These are phyloP conservation scores for Geotrichum klebahnii DNA, from an alignment of 1,139 yeast species.

Conservation along the genomic window DNA sequence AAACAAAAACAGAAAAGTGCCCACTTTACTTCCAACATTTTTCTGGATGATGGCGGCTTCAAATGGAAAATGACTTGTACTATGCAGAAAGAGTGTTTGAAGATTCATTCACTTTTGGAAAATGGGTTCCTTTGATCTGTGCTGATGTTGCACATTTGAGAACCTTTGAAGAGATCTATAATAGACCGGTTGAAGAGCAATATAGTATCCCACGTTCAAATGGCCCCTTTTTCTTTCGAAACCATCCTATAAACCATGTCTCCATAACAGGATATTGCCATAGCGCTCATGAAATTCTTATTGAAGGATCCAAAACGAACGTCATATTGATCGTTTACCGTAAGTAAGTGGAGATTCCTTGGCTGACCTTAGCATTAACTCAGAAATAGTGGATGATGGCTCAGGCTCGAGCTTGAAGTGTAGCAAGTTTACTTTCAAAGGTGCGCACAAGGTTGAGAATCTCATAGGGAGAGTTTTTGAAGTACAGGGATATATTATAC, in stretches of 20 bases:
- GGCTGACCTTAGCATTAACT: conserved; percentile 9
- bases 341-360: conserved; percentile 14
- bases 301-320: conserved; percentile 17
- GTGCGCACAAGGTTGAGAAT: conserved; percentile 3
- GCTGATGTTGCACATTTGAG: conserved; percentile 23
- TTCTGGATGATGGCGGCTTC: too few species aligned
- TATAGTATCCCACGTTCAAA: conserved; percentile 11
- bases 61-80: conserved; percentile 15
- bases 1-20: too few species aligned
- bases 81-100: conserved; percentile 23
- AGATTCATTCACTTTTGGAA: conserved; percentile 25
- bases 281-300: conserved; percentile 1
- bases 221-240: conserved; percentile 30
- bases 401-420: conserved; percentile 15
- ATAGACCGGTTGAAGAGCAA: conserved; percentile 12
- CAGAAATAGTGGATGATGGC: conserved; percentile 13
- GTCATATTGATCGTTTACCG: conserved; percentile 5
- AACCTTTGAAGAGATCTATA: conserved; percentile 23
- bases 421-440: conserved; percentile 15
- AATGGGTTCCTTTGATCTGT: conserved; percentile 29
- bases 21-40: too few species aligned
- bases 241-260: conserved; percentile 33
- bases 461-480: conserved; percentile 20
- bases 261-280: conserved; percentile 28
- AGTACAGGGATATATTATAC: conserved; percentile 24